Percentiles rank a stretch among this genome's conserved stretches.
Conservation (phyloP, 1,284 basidiomycete species). For the Cryptococcus sp. region DNA sequence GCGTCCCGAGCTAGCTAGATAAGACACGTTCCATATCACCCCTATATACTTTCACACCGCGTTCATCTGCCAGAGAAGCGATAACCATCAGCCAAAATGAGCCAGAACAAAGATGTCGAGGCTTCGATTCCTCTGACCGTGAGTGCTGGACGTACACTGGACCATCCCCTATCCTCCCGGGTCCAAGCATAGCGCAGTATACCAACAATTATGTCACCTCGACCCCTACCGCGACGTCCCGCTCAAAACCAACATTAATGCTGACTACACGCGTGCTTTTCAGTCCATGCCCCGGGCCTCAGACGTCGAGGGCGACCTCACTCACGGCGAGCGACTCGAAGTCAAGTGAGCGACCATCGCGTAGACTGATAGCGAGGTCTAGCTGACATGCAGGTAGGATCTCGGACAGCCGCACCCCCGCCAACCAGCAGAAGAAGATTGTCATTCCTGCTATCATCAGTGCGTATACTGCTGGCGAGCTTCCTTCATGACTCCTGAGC, state of each 20-base stretch:
- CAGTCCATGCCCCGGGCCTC: conserved; percentile 47
- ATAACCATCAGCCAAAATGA: conserved; percentile 15
- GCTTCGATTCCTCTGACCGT: conserved; percentile 42
- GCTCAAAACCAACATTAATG: no score
- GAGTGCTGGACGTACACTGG: conserved; percentile 7
- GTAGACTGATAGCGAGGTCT: no score
- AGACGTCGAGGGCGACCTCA: conserved; percentile 38
- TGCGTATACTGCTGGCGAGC: conserved; percentile 23
- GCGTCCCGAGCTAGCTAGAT: no score
- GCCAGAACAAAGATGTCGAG: conserved; percentile 34
- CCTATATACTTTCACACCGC: no score
- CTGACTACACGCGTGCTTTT: no score
- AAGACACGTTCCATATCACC: no score
- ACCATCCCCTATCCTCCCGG: neutral
- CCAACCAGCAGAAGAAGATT: conserved; percentile 51
- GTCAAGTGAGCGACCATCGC: conserved; percentile 36
- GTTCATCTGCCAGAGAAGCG: no score
- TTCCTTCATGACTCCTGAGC: neutral
- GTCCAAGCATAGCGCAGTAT: neutral
- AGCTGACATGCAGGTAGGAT: conserved; percentile 10
- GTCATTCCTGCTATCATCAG: conserved; percentile 51
- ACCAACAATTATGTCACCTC: neutral
- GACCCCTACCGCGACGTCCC: no score
- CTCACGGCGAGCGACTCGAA: conserved; percentile 41
- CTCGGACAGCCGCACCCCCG: conserved; percentile 18